Base-by-base conservation (phyloP, 768 basidiomycete species). In the Crucibulum laeve region DNA sequence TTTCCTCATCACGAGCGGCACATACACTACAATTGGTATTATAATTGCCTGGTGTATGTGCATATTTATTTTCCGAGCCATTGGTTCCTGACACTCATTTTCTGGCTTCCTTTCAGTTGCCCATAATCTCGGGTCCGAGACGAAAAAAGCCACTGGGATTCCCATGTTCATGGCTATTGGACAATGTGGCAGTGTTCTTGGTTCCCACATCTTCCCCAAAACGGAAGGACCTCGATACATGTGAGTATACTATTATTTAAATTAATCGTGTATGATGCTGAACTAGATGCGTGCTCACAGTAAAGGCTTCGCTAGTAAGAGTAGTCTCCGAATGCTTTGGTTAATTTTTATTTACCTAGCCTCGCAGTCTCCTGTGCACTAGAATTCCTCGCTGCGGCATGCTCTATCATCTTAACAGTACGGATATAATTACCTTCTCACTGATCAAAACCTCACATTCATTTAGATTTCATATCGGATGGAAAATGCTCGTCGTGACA, bases 101-200 rank as follows among this genome's bases (percentile, higher is more conserved):
- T 11, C n/a, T n/a, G n/a, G n/a, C n/a, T n/a, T n/a, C n/a, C n/a
- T n/a, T 32, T n/a, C 44, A 87, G 82, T 74, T 50, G 77, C 82
- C 3, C 84, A 87, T 53, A 89, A 87, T 52, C 71, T 87, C 5
- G 86, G 84, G 3, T 87, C 86, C 0, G 87, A 89, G 53, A 80
- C 82, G 0, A 87, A 89, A 61, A 79, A 77, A 43, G 86, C 87
- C 0, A 78, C 84, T 0, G 86, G 86, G 0, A 82, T 87, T 24
- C 84, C 84, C 6, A 73, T 85, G 63, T 87, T 87, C 56, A 87
- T 87, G 80, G 75, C 83, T 8, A 86, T 89, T 26, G 87, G 87
- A 0, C 87, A 89, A 55, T 79, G 84, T 40, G 87, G 85, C 10
- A 84, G 84, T 47, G 63, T 87, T 37, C 68, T 86, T n/a, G 86